phyloP scores from a whole-genome alignment of 257 asterid genomes.

The Misopates orontium region DNA sequence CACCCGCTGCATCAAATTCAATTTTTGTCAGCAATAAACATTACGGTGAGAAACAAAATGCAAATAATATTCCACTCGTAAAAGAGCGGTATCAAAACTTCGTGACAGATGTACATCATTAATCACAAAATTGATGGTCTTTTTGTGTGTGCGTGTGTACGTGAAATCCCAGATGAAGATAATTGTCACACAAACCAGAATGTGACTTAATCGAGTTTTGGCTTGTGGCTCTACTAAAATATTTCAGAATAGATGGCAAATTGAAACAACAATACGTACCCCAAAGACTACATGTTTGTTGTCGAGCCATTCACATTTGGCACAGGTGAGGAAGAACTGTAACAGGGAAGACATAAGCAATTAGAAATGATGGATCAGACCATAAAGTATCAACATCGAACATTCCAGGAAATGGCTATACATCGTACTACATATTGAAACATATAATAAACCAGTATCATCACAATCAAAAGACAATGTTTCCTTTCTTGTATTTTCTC shows the following conservation, averaged over 20 bases:
- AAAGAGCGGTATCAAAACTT: too few relatives aligned
- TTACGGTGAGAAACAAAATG: background rate
- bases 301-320: slow-evolving; percentile 98
- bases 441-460: background rate
- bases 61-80: background rate
- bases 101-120: background rate
- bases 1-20: slow-evolving; percentile 66
- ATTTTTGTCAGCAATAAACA: slow-evolving; percentile 5
- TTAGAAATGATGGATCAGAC: background rate
- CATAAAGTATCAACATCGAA: background rate
- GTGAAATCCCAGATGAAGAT: background rate
- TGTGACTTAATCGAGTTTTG: background rate
- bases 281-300: slow-evolving; percentile 95
- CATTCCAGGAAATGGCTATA: background rate
- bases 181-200: background rate
- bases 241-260: slow-evolving; percentile 1
- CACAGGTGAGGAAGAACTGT: slow-evolving; percentile 92
- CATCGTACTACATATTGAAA: background rate
- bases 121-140: background rate
- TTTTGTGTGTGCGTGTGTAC: background rate
- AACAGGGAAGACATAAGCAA: slow-evolving; percentile 12
- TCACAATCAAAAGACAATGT: background rate
- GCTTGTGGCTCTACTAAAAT: background rate
- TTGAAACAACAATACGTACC: slow-evolving; percentile 47
- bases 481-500: background rate